Percentiles rank a stretch among this genome's conserved stretches.
Conservation (phyloP, 2,329 filamentous ascomycete species). For the Fusarium proliferatum region DNA sequence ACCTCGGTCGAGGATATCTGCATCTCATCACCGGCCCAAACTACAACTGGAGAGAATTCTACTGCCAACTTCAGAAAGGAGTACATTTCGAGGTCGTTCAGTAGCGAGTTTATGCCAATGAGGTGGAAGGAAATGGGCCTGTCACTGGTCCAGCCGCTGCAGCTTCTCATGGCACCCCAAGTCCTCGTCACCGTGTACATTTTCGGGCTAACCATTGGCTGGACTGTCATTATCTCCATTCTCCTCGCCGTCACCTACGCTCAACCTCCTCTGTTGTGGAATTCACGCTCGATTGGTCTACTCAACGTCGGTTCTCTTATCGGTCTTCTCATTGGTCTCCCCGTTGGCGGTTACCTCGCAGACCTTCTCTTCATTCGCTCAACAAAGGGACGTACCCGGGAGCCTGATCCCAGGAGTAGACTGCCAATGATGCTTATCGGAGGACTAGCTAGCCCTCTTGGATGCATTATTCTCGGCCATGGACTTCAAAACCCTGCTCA, state of each 20-base stretch:
- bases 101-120: neutral
- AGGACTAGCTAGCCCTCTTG: neutral
- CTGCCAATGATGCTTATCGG: neutral
- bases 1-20: neutral
- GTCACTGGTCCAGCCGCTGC: neutral
- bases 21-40: neutral
- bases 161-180: neutral
- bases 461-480: neutral
- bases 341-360: neutral
- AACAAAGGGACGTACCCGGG: neutral
- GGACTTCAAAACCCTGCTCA: neutral
- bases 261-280: neutral
- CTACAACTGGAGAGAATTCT: neutral
- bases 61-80: neutral
- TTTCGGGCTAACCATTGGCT: constrained; percentile 8
- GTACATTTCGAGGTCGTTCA: neutral
- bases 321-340: neutral
- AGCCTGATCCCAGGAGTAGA: neutral
- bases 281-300: neutral
- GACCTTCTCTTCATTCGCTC: constrained; percentile 7
- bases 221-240: constrained; percentile 5
- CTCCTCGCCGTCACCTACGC: neutral
- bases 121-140: neutral
- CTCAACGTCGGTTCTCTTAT: neutral
- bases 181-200: constrained; percentile 4